phyloP scores from a whole-genome alignment of 164 flowering plant species.

The Platanus orientalis region DNA sequence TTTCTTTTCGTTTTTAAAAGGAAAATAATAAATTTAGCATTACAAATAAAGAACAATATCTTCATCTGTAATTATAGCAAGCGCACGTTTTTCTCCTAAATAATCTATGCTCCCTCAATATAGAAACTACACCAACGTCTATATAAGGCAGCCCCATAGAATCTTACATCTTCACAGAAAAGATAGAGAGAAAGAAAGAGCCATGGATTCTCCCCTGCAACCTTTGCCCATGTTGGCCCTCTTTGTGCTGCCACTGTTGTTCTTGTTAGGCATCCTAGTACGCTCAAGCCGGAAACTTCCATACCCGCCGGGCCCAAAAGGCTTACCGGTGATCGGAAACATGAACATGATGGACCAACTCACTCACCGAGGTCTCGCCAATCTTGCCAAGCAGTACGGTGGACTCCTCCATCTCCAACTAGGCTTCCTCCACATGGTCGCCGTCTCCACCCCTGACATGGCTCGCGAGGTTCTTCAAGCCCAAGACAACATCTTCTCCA shows the following conservation, averaged over 20 bases:
- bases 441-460: conserved; percentile 20
- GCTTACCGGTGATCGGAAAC: conserved; percentile 26
- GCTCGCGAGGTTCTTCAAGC: conserved; percentile 22
- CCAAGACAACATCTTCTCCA: conserved; percentile 26
- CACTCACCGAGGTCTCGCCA: conserved; percentile 25
- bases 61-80: too few species aligned
- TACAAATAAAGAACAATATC: too few species aligned
- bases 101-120: too few species aligned
- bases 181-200: background rate
- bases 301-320: conserved; percentile 32
- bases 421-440: conserved; percentile 18
- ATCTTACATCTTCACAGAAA: too few species aligned
- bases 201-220: background rate
- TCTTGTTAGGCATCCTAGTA: background rate
- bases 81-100: too few species aligned
- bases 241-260: background rate
- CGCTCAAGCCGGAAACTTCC: conserved; percentile 1
- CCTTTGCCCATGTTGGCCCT: background rate
- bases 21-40: too few species aligned
- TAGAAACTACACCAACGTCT: too few species aligned
- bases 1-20: too few species aligned
- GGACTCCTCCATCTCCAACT: conserved; percentile 21
- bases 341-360: conserved; percentile 25
- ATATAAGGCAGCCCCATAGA: too few species aligned
- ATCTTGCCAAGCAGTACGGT: conserved; percentile 18